Base-by-base conservation (phyloP, 75 land plant species). In the Larix kaempferi region DNA sequence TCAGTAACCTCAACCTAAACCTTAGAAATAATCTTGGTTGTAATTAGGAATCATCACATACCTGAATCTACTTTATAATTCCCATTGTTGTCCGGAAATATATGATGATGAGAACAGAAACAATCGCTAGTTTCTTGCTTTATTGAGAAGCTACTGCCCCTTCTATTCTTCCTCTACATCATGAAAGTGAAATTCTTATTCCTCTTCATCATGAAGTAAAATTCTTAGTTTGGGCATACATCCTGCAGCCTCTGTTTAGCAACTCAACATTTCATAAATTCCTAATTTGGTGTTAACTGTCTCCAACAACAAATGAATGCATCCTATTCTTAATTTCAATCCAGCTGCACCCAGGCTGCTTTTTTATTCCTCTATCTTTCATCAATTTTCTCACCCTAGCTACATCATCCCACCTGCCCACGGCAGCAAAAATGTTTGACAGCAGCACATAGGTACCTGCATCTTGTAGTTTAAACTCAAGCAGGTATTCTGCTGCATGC, bases 311-410 rank as follows among this genome's bases (percentile, higher is more conserved):
- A 74, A 91, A 91, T 82, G 77, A 80, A 79, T 91, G 89, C 35
- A 89, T 83, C 41, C 52, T 74, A 25, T 73, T 85, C 13, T 63
- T 83, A 19, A 76, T 59, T 75, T 89, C 89, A 52, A 88, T 79
- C 91, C 91, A 91, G 69, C 89, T 86, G 66, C 82, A 87, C 12
- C 89, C 94, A 8, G 90, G 92, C 74, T 88, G 89, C 75, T 92
- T 92, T 10, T 64, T 78, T 74, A 90, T 22, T 6, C 79, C 65
- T 54, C 63, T 80, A 27, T 84, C 78, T 75, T 86, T 88, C 90
- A 88, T 85, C 12, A n/a, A n/a, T 39, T 83, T 85, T 76, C 90
- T 81, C 37, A 91, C 79, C 37, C 79, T 33, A 22, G 78, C 72
- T 11, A 82, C 93, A 33, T 82, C 71, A 15, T 91, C 88, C 87